Base-by-base conservation (phyloP, 441 rosid species). In the Brassica hybrid region DNA sequence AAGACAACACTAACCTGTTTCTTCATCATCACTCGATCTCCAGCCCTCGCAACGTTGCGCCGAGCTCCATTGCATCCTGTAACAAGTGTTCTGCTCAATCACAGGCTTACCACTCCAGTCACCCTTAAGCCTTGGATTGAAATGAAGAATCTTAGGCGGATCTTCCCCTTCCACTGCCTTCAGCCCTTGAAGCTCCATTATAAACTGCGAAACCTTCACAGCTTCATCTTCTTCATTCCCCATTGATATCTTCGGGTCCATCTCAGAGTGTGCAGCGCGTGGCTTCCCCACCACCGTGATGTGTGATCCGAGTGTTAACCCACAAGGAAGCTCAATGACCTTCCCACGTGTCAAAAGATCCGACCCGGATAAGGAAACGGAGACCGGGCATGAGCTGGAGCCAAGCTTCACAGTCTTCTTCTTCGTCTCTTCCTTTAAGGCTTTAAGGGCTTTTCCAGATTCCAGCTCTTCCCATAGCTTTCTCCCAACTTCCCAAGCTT, bases 1-100 rank as follows among this genome's bases (percentile, higher is more conserved):
- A 23, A 69, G 38, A 21, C 1, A 69, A 25, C 61, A 23, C 0
- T 23, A 27, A 57, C 96, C 91, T 58, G 91, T 88, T 82, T 95
- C 98, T 76, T 91, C 99, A 72, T 91, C 94, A 41, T 89, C 90
- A 76, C 78, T 87, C 25, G 98, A 91, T 60, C 83, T 83, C 94
- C 93, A 88, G 8, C 99, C 97, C 74, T 95, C 94, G 56, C 99
- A 95, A 6, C 98, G 83, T 84, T 84, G 80, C 1, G 96, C 88
- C 5, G 85, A 66, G 6, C 98, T 96, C 99, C 99, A 95, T 76
- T 93, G 99, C 98, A 91, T 91, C 72, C 98, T 81, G 68, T 95
- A 95, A 62, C 99, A 95, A 74, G 99, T 95, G 80, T 95, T 95
- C 84, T 85, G 97, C 83, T 95, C 99, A 81, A 95, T 93, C 69